Evolutionary conservation across 306 rosid species (phyloP), one percentile per base, ranked within the genome.

Genomic region (Pyrus communis): DNA sequence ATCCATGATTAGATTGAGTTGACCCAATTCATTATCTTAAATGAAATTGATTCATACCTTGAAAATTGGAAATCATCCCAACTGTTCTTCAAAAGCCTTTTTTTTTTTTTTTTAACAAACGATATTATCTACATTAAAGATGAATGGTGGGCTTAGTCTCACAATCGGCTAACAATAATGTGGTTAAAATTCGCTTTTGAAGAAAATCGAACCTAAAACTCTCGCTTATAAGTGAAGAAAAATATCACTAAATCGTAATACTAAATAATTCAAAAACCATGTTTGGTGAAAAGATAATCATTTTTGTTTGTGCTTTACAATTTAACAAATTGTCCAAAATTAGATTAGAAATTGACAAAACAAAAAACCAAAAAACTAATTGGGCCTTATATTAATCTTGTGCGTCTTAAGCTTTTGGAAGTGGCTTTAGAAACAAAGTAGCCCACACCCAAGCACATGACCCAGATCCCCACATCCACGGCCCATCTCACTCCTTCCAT

Each of bases 391-490:
- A 84, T 27, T 15, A 81, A 45, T 57, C 75, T 80, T 74, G 62
- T 75, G 12, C 83, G 85, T 30, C 82, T 85, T 67, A 89, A 40
- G 19, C 70, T 51, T 57, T 82, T 81, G 27, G 76, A 68, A 28
- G 91, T 84, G 31, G 88, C 86, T 64, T 71, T 82, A 2, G 91
- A 89, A 33, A 87, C 88, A 74, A 87, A 77, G 62, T 63, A 70
- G 25, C 88, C 91, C 55, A 89, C 85, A 30, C 93, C 91, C 57
- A 87, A 80, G 72, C 88, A 89, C 77, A 83, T 59, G 70, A 79
- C 87, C 91, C 93, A 89, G 66, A 89, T 75, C 0, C 91, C 91
- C 81, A 87, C 65, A 62, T 87, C 91, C 9, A 87, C 83, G 46
- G 85, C 85, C 88, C 89, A 80, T 13, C 78, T 49, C 17, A 82